phyloP scores from a whole-genome alignment of 164 flowering plant genomes.

The Magnolia kwangsiensis region DNA sequence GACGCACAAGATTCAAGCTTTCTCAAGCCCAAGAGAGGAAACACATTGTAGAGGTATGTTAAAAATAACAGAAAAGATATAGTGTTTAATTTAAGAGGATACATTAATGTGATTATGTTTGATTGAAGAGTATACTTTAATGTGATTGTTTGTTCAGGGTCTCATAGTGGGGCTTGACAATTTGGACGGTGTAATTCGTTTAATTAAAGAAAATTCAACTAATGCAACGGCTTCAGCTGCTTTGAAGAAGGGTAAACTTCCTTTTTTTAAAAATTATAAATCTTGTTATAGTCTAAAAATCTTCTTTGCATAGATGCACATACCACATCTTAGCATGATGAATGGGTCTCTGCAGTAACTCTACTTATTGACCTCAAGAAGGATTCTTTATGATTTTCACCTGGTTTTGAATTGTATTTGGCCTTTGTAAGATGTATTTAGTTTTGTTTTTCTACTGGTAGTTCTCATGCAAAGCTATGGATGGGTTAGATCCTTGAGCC shows the following conservation, averaged over 20 bases:
- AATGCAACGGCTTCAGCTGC: conserved; percentile 60
- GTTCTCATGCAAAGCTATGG: no score
- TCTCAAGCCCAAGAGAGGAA: conserved; percentile 73
- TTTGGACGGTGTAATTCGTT: conserved; percentile 69
- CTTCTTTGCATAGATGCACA: no score
- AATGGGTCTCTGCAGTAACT: no score
- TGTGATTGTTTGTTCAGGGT: conserved; percentile 45
- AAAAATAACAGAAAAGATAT: not conserved
- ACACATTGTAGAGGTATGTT: conserved; percentile 78
- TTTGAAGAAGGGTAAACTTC: conserved; percentile 50
- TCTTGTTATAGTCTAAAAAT: no score
- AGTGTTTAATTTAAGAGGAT: not conserved
- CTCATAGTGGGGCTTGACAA: conserved; percentile 82
- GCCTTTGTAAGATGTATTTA: no score
- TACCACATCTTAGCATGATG: no score
- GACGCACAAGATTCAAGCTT: conserved; percentile 82
- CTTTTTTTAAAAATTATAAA: no score
- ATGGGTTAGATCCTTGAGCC: no score
- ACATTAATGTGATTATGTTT: not conserved
- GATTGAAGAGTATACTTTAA: not conserved
- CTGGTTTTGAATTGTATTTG: no score
- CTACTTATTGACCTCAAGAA: no score
- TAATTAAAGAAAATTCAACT: conserved; percentile 69
- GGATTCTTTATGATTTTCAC: no score
- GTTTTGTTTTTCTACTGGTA: no score